These are phyloP conservation scores for Acacia acuminata DNA, from an alignment of 306 rosid species.

Conservation along the genomic window DNA sequence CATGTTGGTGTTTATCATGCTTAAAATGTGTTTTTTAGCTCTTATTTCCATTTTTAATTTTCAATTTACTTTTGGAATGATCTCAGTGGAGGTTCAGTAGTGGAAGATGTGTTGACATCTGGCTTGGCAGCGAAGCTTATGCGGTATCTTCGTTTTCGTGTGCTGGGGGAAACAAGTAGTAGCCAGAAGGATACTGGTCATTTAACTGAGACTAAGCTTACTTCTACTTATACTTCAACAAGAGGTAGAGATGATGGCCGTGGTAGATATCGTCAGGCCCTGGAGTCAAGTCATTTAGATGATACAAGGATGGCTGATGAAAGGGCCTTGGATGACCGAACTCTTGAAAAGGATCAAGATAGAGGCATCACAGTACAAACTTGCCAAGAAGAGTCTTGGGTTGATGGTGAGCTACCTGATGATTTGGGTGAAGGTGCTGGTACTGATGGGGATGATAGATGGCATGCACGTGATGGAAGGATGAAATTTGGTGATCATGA, in stretches of 20 bases:
- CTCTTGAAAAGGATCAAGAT: slow-evolving; percentile 63
- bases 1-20: background rate
- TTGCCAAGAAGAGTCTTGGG: slow-evolving; percentile 60
- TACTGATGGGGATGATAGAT: slow-evolving; percentile 67
- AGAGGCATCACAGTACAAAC: slow-evolving; percentile 52
- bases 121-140: slow-evolving; percentile 93
- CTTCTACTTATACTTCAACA: slow-evolving; percentile 43
- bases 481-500: slow-evolving; percentile 66
- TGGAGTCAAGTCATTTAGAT: slow-evolving; percentile 72
- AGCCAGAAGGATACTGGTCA: slow-evolving; percentile 75
- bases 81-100: slow-evolving; percentile 74
- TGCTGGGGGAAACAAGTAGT: slow-evolving; percentile 78
- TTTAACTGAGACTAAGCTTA: slow-evolving; percentile 62
- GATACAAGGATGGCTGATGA: slow-evolving; percentile 66
- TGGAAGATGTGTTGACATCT: slow-evolving; percentile 92
- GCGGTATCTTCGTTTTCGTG: slow-evolving; percentile 88
- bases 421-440: slow-evolving; percentile 53
- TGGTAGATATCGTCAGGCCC: slow-evolving; percentile 69
- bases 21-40: slow-evolving; percentile 19
- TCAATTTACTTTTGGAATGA: slow-evolving; percentile 13
- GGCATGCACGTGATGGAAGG: slow-evolving; percentile 73
- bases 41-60: background rate
- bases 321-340: slow-evolving; percentile 64
- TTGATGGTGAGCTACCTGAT: slow-evolving; percentile 60
- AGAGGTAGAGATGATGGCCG: slow-evolving; percentile 85